Evolutionary conservation across 768 basidiomycete species (phyloP).

Genomic region (Neoboletus brunneissimus): DNA sequence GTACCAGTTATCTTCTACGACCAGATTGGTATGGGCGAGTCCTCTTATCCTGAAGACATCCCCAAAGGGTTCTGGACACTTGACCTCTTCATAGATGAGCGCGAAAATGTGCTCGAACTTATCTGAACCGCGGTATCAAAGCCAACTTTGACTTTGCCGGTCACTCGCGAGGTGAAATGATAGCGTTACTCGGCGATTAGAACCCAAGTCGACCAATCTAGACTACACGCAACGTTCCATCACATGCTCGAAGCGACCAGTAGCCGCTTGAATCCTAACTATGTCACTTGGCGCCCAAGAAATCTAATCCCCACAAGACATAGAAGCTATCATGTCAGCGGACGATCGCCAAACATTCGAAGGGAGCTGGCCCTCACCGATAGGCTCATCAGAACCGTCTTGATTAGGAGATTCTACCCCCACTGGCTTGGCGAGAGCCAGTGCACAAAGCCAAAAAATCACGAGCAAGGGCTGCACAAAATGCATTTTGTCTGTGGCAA

Average conservation of each 20-base stretch:
- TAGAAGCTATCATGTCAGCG: not conserved
- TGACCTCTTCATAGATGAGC: constrained; percentile 49
- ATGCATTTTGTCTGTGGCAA: too few species aligned
- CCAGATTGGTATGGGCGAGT: constrained; percentile 45
- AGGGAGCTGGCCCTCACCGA: not conserved
- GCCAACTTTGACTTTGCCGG: not conserved
- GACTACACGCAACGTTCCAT: not conserved
- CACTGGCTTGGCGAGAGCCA: too few species aligned
- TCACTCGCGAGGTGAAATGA: not conserved
- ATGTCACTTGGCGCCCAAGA: not conserved
- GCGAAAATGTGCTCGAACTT: constrained; percentile 44
- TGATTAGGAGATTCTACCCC: not conserved
- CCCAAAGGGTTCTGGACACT: constrained; percentile 31
- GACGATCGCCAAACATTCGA: not conserved
- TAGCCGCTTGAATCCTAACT: not conserved
- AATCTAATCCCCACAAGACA: not conserved
- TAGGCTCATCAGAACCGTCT: not conserved
- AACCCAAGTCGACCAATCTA: not conserved
- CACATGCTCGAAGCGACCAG: not conserved
- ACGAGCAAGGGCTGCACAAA: too few species aligned
- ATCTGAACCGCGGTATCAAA: constrained; percentile 3
- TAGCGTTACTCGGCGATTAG: not conserved
- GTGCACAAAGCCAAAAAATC: too few species aligned
- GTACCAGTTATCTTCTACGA: constrained; percentile 49
- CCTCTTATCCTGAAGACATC: constrained; percentile 36